phyloP scores from a whole-genome alignment of 1,284 basidiomycete species.

The Cryptococcus hybrid region DNA sequence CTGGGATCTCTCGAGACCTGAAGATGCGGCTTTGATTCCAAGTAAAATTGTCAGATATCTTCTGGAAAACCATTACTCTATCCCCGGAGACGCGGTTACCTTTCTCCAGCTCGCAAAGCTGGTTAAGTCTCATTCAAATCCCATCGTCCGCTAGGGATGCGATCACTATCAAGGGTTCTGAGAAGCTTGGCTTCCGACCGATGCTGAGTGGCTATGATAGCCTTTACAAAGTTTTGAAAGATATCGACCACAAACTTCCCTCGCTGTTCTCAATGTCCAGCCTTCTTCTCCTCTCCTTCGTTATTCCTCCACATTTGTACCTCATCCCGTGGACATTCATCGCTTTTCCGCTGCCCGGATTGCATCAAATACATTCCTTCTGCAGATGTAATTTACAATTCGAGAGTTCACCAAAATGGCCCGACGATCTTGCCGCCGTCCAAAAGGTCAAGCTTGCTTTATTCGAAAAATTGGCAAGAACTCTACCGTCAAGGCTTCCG shows the following conservation, averaged over 20 bases:
- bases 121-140: conserved; percentile 59
- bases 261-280: conserved; percentile 69
- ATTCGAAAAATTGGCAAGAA: conserved; percentile 70
- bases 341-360: conserved; percentile 50
- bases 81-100: conserved; percentile 57
- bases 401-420: conserved; percentile 90
- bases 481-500: conserved; percentile 58
- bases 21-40: conserved; percentile 78
- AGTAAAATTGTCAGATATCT: conserved; percentile 71
- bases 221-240: conserved; percentile 74
- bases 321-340: conserved; percentile 59
- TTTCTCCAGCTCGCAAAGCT: conserved; percentile 62
- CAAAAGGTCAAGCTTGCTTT: conserved; percentile 96
- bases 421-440: conserved; percentile 87
- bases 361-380: conserved; percentile 65
- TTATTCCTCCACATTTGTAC: conserved; percentile 75
- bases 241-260: conserved; percentile 70
- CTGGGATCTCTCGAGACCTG: conserved; percentile 63
- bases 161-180: conserved; percentile 50
- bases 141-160: conserved; percentile 57
- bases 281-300: conserved; percentile 73
- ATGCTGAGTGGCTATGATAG: conserved; percentile 77
- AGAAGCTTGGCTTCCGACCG: conserved; percentile 66
- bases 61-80: conserved; percentile 69
- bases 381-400: conserved; percentile 80